These are phyloP conservation scores for Handroanthus guayacan DNA, from an alignment of 257 asterid genomes.

Conservation along the genomic window DNA sequence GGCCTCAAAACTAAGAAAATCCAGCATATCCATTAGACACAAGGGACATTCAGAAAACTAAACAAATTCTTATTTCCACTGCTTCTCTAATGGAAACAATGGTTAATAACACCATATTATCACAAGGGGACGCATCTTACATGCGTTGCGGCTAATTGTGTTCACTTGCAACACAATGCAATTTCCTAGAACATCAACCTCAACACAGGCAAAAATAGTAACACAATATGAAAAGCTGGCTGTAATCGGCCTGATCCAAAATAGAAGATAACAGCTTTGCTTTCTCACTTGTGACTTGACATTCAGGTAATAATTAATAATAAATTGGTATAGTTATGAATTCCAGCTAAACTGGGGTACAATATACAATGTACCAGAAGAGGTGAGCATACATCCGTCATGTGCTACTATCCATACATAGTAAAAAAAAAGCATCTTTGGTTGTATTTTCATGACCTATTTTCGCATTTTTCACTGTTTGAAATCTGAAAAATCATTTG, in stretches of 20 bases:
- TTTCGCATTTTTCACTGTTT: too few species aligned
- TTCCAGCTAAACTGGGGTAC: constrained; percentile 16
- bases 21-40: background rate
- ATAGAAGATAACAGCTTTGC: background rate
- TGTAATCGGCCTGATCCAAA: background rate
- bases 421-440: background rate
- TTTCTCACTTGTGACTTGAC: constrained; percentile 21
- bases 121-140: background rate
- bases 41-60: background rate
- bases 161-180: background rate
- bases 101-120: background rate
- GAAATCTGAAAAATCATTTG: too few species aligned
- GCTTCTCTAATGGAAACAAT: background rate
- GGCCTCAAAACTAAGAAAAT: background rate
- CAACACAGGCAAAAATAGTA: constrained; percentile 10
- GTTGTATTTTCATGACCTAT: too few species aligned
- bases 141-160: background rate
- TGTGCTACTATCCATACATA: background rate
- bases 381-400: background rate
- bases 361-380: constrained; percentile 10
- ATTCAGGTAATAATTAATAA: constrained; percentile 4
- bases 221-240: background rate
- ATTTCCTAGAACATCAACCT: constrained; percentile 9
- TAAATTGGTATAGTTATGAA: background rate
- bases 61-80: constrained; percentile 1